Conservation (phyloP, 352 stramenopile species). For the Thraustochytrium sp. region DNA sequence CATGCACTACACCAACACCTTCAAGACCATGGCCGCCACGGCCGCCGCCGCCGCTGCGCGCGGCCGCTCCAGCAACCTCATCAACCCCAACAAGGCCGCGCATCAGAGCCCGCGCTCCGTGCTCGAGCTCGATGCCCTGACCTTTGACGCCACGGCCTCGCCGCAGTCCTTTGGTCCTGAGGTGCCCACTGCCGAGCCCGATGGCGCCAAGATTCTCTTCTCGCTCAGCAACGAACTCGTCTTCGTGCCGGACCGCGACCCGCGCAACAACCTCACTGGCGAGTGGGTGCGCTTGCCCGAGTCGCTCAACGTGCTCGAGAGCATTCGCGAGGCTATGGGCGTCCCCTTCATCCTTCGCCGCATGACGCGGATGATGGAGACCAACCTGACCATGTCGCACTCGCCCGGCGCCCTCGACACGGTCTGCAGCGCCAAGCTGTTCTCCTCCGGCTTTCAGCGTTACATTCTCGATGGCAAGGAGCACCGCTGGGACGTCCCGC, state of each 20-base stretch:
- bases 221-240: constrained; percentile 2
- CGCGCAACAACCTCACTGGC: constrained; percentile 17
- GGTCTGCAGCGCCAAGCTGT: constrained; percentile 3
- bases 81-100: background rate
- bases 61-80: background rate
- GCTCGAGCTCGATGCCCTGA: background rate
- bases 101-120: background rate
- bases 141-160: background rate
- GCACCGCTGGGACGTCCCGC: constrained; percentile 16
- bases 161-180: no score
- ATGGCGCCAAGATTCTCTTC: background rate
- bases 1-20: constrained; percentile 33
- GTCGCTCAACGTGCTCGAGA: constrained; percentile 35
- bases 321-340: constrained; percentile 30
- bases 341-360: constrained; percentile 18
- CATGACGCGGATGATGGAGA: constrained; percentile 1
- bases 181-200: no score
- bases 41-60: background rate
- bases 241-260: constrained; percentile 30
- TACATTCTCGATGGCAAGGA: constrained; percentile 40
- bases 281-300: constrained; percentile 13
- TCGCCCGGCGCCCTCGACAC: background rate
- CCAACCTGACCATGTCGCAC: background rate
- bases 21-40: constrained; percentile 5
- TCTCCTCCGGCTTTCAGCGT: constrained; percentile 24